These are phyloP conservation scores for Zygoascus hellenicus DNA, from an alignment of 1,139 yeast genomes.

Conservation along the genomic window DNA sequence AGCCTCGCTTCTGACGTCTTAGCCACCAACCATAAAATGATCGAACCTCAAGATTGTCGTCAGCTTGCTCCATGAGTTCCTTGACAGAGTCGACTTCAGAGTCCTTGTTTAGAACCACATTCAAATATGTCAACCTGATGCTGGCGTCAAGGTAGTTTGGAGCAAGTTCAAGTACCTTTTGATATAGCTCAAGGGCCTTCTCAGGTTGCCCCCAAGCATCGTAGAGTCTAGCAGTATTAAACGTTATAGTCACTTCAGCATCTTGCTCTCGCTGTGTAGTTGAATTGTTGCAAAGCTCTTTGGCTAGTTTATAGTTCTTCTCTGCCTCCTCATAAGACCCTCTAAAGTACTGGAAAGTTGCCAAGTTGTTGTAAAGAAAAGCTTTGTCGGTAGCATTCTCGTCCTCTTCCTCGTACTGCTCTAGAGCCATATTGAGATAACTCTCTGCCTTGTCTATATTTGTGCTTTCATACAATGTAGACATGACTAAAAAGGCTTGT, in stretches of 20 bases:
- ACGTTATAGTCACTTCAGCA: conserved; percentile 29
- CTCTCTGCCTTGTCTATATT: conserved; percentile 47
- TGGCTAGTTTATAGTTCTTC: conserved; percentile 48
- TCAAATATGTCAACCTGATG: conserved; percentile 60
- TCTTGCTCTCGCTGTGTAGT: conserved; percentile 36
- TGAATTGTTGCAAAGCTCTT: conserved; percentile 35
- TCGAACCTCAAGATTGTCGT: conserved; percentile 71
- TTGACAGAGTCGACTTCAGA: conserved; percentile 51
- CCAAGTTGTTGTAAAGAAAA: conserved; percentile 75
- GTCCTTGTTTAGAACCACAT: conserved; percentile 36
- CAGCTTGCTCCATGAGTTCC: conserved; percentile 47
- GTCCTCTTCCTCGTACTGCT: conserved; percentile 42
- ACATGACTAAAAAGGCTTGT: conserved; percentile 62
- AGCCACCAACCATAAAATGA: conserved; percentile 92
- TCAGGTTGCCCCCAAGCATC: conserved; percentile 40
- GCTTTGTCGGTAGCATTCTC: conserved; percentile 46
- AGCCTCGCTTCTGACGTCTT: conserved; percentile 40
- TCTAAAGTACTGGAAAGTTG: conserved; percentile 71
- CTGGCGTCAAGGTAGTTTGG: conserved; percentile 77
- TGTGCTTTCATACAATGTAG: conserved; percentile 58
- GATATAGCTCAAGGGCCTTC: conserved; percentile 50
- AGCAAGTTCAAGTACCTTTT: conserved; percentile 47
- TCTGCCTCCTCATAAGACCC: conserved; percentile 52
- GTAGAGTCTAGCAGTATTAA: conserved; percentile 37
- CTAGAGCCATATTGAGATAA: conserved; percentile 37